A percentile compares a stretch with the other conserved stretches of the same genome.
Conservation (phyloP, 176 grass and related monocot genomes). For the Puccinellia tenuiflora region DNA sequence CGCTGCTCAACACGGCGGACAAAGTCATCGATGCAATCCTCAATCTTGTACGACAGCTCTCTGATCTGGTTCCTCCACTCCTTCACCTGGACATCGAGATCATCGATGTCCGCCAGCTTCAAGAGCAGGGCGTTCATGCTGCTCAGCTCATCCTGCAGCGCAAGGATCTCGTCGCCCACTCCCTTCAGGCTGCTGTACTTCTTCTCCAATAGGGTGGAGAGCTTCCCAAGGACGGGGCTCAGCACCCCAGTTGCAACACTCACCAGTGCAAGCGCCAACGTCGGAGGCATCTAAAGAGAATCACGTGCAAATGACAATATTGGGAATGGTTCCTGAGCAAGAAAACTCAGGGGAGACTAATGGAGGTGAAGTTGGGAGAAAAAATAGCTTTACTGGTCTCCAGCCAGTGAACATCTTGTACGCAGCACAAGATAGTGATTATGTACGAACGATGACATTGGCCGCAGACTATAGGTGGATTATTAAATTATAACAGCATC, state of each 20-base stretch:
- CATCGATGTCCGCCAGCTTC: neutral
- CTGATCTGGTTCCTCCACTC: neutral
- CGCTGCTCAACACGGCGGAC: neutral
- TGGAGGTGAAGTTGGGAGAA: neutral
- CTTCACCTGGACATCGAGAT: neutral
- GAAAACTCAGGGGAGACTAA: neutral
- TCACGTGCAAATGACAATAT: neutral
- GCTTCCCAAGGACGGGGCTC: neutral
- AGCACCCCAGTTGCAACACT: neutral
- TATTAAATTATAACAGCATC: neutral
- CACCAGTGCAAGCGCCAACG: neutral
- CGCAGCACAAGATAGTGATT: neutral
- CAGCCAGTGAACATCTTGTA: neutral
- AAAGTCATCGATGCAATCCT: neutral
- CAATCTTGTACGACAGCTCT: neutral
- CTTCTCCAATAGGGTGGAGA: neutral
- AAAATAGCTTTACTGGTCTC: neutral
- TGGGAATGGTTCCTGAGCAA: neutral
- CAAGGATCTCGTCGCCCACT: neutral
- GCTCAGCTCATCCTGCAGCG: neutral
- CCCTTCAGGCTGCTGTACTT: neutral
- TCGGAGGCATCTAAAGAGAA: neutral
- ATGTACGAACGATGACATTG: neutral
- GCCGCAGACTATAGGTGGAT: neutral
- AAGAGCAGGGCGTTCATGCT: neutral